Base-by-base conservation (phyloP, 2,329 filamentous ascomycete species). In the Fusarium sp. region DNA sequence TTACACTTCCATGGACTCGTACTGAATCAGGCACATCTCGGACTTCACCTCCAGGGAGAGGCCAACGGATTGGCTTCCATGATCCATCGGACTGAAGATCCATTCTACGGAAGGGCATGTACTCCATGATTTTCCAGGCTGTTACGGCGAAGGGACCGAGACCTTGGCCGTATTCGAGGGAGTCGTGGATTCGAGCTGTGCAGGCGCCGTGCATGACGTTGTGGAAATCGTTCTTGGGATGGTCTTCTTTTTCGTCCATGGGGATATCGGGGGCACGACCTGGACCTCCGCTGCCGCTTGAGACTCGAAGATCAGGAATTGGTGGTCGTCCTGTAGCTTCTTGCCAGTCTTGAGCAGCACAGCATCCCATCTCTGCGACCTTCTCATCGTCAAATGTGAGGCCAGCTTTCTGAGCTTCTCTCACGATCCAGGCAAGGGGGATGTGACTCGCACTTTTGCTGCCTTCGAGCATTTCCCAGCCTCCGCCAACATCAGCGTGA, bases 11-110 rank as follows among this genome's bases (percentile, higher is more conserved):
- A 76, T 96, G 94, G 4, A 96, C 88, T 28, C 90, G 86, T 2
- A 91, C 93, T 60, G 91, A 86, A 13, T 88, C 81, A 0, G 94
- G 94, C 4, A 96, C 91, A 77, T 96, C 94, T 21, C 94, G 88
- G 1, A 92, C 90, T 81, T 96, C 93, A 15, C 94, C 94, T 35
- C 91, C 89, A 0, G 94, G 94, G 6, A 96, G 83, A 0, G 94
- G 94, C 92, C 93, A 96, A 13, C 90, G 86, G 73, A 96, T 96
- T 0, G 93, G 91, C 80, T 90, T 91, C 94, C 94, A 96, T 0
- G 89, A 90, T 0, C 93, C 93, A 70, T 95, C 92, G 1, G 84
- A 67, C 69, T 90, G 90, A 12, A 96, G 83, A 75, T 96, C 94
- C 92, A 96, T 95, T 30, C 94, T 87, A 3, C 92, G 88, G 82